phyloP scores from a whole-genome alignment of 805 yeast species.

The Teunomyces kruisii region DNA sequence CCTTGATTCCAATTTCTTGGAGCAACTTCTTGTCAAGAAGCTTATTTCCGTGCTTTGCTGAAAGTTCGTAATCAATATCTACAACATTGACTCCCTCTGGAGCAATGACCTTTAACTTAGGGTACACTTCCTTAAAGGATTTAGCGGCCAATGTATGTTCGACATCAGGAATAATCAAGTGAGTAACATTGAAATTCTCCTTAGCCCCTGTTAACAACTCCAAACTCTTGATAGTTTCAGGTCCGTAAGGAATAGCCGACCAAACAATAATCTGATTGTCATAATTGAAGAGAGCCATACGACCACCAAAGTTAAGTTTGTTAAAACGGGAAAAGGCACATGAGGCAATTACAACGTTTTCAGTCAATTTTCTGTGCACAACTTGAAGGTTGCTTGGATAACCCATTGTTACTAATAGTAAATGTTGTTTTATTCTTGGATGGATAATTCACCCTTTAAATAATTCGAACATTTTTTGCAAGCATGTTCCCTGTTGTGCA shows the following conservation, averaged over 20 bases:
- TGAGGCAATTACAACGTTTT: conserved; percentile 35
- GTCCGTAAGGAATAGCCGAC: conserved; percentile 58
- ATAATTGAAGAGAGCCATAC: conserved; percentile 41
- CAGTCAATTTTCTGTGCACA: conserved; percentile 28
- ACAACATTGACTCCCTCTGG: conserved; percentile 39
- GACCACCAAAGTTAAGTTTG: conserved; percentile 38
- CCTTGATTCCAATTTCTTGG: conserved; percentile 33
- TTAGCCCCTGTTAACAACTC: conserved; percentile 31
- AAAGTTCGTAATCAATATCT: conserved; percentile 42
- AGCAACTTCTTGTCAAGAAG: conserved; percentile 22
- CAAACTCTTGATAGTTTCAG: conserved; percentile 42
- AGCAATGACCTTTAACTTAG: conserved; percentile 54
- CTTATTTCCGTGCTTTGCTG: conserved; percentile 34
- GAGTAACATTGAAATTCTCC: conserved; percentile 38
- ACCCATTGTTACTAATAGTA: conserved; percentile 17
- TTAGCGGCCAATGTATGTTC: conserved; percentile 66
- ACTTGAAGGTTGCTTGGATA: conserved; percentile 37
- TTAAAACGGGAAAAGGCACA: conserved; percentile 33
- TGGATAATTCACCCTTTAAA: conserved; percentile 25
- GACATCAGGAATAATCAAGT: conserved; percentile 59
- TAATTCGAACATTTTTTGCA: neutral
- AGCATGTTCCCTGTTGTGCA: neutral
- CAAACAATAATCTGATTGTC: conserved; percentile 44
- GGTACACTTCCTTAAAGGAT: conserved; percentile 50
- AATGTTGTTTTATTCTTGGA: conserved; percentile 17